These are phyloP conservation scores for Trichophyton verrucosum DNA, from an alignment of 2,329 filamentous ascomycete species.

Conservation along the genomic window DNA sequence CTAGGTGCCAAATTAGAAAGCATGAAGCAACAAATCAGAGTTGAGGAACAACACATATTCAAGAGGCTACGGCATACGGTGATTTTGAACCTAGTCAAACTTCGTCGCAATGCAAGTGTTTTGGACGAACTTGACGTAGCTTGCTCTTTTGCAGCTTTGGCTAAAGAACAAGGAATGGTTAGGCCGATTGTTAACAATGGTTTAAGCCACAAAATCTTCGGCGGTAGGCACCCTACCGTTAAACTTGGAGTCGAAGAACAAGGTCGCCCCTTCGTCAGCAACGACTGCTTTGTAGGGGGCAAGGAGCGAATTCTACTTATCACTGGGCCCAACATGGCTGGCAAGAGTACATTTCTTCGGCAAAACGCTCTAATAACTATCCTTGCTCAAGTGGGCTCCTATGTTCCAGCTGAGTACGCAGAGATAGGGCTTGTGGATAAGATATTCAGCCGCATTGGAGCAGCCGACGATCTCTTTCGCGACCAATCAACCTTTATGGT, in stretches of 20 bases:
- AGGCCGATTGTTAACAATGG: conserved; percentile 59
- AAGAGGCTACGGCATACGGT: conserved; percentile 60
- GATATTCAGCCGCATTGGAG: conserved; percentile 85
- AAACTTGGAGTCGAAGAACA: conserved; percentile 68
- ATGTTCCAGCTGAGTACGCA: conserved; percentile 78
- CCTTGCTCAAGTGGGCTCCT: conserved; percentile 82
- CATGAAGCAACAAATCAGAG: conserved; percentile 61
- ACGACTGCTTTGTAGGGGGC: conserved; percentile 75
- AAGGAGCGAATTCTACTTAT: conserved; percentile 57
- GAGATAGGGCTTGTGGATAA: conserved; percentile 88
- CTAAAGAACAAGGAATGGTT: conserved; percentile 58
- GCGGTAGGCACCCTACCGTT: conserved; percentile 84
- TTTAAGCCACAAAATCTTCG: conserved; percentile 61
- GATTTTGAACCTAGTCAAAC: conserved; percentile 66
- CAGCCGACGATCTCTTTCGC: conserved; percentile 85
- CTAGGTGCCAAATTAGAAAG: conserved; percentile 72
- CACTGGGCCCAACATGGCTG: conserved; percentile 92
- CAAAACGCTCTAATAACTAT: conserved; percentile 94
- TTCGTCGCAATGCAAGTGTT: conserved; percentile 80
- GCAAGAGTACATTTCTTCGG: conserved; percentile 88
- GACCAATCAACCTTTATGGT: conserved; percentile 99
- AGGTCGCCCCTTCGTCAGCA: conserved; percentile 69
- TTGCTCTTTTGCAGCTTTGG: conserved; percentile 70
- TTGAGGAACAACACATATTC: conserved; percentile 75
- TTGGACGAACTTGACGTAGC: conserved; percentile 88